Evolutionary conservation across 768 basidiomycete genomes (phyloP).

Genomic region (Paxillus rubicundulus): DNA sequence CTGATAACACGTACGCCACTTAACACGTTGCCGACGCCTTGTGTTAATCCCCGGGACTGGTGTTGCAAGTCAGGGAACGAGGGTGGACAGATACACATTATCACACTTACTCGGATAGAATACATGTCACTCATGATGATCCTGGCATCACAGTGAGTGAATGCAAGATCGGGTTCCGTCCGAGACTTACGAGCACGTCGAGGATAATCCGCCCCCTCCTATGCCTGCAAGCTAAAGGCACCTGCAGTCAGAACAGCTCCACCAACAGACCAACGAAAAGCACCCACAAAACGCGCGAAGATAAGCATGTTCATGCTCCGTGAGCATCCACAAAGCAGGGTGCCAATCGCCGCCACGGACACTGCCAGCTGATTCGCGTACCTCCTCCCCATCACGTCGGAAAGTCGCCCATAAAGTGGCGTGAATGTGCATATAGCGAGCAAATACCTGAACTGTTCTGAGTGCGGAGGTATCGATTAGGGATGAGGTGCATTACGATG

Average conservation of each 20-base stretch:
- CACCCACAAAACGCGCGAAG: slow-evolving; percentile 62
- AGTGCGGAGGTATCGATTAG: background rate
- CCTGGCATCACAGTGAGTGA: slow-evolving; percentile 29
- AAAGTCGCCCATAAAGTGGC: slow-evolving; percentile 74
- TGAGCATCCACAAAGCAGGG: slow-evolving; percentile 64
- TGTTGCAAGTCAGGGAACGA: background rate
- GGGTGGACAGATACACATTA: background rate
- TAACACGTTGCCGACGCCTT: slow-evolving; percentile 66
- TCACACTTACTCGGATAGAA: slow-evolving; percentile 50
- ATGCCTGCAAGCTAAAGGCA: slow-evolving; percentile 33
- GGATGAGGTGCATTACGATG: slow-evolving; percentile 41
- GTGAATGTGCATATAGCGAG: slow-evolving; percentile 80
- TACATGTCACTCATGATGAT: slow-evolving; percentile 78
- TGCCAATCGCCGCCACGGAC: slow-evolving; percentile 56
- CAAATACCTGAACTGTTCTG: slow-evolving; percentile 49
- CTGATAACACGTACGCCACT: slow-evolving; percentile 48
- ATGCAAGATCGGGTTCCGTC: background rate
- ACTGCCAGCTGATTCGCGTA: slow-evolving; percentile 66
- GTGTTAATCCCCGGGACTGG: slow-evolving; percentile 61
- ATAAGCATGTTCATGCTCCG: slow-evolving; percentile 67
- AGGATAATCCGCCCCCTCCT: slow-evolving; percentile 68
- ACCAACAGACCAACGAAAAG: background rate
- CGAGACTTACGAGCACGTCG: slow-evolving; percentile 62
- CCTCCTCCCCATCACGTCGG: slow-evolving; percentile 67
- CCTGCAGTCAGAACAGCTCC: background rate